Evolutionary conservation across 169 alveolate species (phyloP).

Genomic region (Eimeria falciformis): DNA sequence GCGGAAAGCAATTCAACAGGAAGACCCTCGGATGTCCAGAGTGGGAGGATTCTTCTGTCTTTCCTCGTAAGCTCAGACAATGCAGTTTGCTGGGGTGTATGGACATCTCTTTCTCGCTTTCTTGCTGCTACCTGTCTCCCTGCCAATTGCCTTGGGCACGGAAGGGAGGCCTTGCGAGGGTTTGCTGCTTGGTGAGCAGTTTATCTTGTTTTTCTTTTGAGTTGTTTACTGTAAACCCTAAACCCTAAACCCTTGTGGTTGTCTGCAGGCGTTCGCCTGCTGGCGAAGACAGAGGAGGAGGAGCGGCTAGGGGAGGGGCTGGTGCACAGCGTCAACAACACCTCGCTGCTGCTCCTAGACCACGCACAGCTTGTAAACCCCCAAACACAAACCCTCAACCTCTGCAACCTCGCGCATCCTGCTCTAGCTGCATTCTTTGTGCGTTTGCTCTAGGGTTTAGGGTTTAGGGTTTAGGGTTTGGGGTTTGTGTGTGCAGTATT

Average conservation of each 20-base stretch:
- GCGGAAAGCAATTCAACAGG: neutral
- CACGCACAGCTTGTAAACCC: slow-evolving; percentile 43
- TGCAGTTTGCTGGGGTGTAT: no score
- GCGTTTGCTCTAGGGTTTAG: neutral
- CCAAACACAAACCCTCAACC: neutral
- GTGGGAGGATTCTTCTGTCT: neutral
- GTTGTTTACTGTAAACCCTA: slow-evolving; percentile 3
- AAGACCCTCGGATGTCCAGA: neutral
- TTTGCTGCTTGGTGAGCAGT: no score
- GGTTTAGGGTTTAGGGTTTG: slow-evolving; percentile 63
- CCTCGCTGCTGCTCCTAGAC: slow-evolving; percentile 30
- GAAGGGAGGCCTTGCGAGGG: no score
- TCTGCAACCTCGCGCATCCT: no score
- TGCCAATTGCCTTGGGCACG: no score
- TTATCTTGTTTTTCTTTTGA: no score
- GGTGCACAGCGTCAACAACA: slow-evolving; percentile 43
- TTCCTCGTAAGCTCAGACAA: neutral
- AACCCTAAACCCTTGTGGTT: slow-evolving; percentile 27
- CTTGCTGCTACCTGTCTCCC: no score
- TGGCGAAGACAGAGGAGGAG: neutral
- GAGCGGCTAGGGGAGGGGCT: neutral
- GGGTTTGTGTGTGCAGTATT: slow-evolving; percentile 11
- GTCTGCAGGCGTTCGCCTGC: neutral
- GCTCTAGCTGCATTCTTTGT: neutral
- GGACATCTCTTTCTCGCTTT: no score